phyloP scores from a whole-genome alignment of 1,139 yeast species.

The Geotrichum bryndzae region DNA sequence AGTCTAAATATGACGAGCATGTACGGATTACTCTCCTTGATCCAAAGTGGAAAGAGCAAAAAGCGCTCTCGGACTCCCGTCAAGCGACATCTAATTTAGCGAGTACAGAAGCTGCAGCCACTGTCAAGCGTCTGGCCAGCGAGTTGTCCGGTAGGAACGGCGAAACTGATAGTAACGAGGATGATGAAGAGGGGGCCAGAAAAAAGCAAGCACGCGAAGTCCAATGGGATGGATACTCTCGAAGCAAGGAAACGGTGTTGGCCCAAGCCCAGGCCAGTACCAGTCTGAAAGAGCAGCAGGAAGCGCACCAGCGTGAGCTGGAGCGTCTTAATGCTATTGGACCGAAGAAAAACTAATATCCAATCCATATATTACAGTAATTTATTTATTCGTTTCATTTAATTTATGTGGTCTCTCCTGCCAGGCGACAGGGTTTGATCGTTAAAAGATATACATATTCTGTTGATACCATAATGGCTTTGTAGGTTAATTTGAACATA shows the following conservation, averaged over 20 bases:
- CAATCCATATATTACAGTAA: background rate
- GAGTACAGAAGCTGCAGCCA: conserved; percentile 65
- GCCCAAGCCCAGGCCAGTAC: conserved; percentile 26
- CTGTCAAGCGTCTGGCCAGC: conserved; percentile 58
- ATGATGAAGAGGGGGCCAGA: conserved; percentile 19
- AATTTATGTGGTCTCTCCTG: background rate
- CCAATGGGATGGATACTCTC: conserved; percentile 31
- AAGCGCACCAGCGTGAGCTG: conserved; percentile 19
- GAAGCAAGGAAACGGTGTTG: conserved; percentile 25
- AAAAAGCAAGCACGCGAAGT: conserved; percentile 21
- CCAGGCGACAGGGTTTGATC: background rate
- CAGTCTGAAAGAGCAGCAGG: conserved; percentile 24
- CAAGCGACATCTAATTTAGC: conserved; percentile 57
- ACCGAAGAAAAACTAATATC: conserved; percentile 20
- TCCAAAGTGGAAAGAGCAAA: conserved; percentile 71
- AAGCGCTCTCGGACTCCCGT: conserved; percentile 55
- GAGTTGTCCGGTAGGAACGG: conserved; percentile 20
- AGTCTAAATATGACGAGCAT: conserved; percentile 67
- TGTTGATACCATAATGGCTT: background rate
- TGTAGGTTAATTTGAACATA: conserved; percentile 8
- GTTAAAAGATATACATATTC: too few species aligned
- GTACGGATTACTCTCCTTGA: conserved; percentile 67
- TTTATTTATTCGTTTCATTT: background rate
- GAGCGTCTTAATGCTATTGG: conserved; percentile 26
- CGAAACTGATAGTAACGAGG: conserved; percentile 8